Evolutionary conservation across 495 filamentous ascomycete species (phyloP), one percentile per base, ranked within the genome.

Genomic region (Oidiodendron maius): DNA sequence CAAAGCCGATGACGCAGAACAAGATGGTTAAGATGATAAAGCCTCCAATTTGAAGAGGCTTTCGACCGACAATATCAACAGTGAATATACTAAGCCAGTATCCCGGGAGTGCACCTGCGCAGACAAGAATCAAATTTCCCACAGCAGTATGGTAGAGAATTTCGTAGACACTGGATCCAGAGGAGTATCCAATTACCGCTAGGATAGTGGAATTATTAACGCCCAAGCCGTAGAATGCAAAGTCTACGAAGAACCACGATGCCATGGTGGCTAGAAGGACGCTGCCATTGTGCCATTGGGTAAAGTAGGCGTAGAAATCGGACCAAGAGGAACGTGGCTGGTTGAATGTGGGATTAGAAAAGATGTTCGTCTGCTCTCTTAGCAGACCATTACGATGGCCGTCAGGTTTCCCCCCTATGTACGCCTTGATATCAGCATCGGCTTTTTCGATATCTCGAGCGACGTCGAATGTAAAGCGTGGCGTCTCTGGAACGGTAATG

Each of bases 241-340:
- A 75, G 56, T 87, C 83, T 26, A 87, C 75, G 53, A 86, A 76
- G 62, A 87, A 86, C 86, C 86, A 89, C 1, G 86, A 87, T 11
- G 77, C 76, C 16, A 86, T 82, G 2, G 84, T 89, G 6, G 84
- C 86, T 34, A 89, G 74, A 3, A 91, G 69, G 20, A 85, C 69
- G 56, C 77, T 78, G 46, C 73, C 77, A 55, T 89, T 74, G 65
- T 78, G 79, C 72, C 72, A 82, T 49, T 81, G 77, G 4, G 63
- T 49, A 54, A 83, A 89, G 61, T 86, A 76, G 32, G 63, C 51
- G 59, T 65, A 58, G 64, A 87, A 88, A 64, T 87, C 83, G 10
- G 50, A 50, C 72, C 71, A 81, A 52, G 74, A 77, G n/a, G 83
- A 82, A 56, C 83, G 78, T 22, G 72, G 77, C 6, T 74, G 63